Evolutionary conservation across 2,329 filamentous ascomycete species (phyloP).

Genomic region (Fusarium pseudoanthophilum): DNA sequence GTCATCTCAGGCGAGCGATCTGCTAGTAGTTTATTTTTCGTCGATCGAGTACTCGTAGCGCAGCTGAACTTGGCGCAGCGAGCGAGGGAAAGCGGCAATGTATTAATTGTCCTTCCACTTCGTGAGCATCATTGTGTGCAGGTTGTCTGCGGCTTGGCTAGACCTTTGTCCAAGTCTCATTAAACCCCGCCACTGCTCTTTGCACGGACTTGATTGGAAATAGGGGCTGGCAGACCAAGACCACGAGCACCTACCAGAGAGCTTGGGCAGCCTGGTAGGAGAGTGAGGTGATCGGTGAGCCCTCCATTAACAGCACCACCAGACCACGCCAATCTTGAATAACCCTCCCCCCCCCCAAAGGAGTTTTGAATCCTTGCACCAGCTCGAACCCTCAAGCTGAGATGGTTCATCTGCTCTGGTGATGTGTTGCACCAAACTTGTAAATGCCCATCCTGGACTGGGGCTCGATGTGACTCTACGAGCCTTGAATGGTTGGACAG

Average conservation of each 20-base stretch:
- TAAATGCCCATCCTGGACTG: constrained; percentile 1
- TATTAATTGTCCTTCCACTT: constrained; percentile 31
- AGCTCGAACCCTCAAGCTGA: constrained; percentile 33
- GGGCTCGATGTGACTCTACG: constrained; percentile 24
- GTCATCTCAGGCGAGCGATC: constrained; percentile 33
- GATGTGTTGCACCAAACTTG: constrained; percentile 20
- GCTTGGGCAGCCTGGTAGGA: constrained; percentile 21
- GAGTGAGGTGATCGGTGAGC: constrained; percentile 44
- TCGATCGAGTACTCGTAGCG: constrained; percentile 22
- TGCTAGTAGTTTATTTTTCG: constrained; percentile 34
- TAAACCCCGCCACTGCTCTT: constrained; percentile 26
- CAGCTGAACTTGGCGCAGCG: constrained; percentile 27
- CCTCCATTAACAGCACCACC: constrained; percentile 39
- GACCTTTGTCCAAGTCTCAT: constrained; percentile 27
- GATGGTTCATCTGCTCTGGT: constrained; percentile 35
- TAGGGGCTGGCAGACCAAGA: constrained; percentile 35
- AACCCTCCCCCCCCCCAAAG: constrained; percentile 20
- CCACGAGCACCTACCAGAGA: constrained; percentile 20
- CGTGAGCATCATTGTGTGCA: constrained; percentile 22
- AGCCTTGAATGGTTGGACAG: constrained; percentile 27
- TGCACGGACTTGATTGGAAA: constrained; percentile 35
- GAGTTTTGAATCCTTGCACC: constrained; percentile 23
- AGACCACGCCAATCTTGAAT: constrained; percentile 34
- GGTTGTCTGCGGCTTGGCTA: constrained; percentile 27
- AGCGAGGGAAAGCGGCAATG: constrained; percentile 1